A percentile compares a stretch with the other conserved stretches of the same genome.
Evolutionary conservation across 2,329 filamentous ascomycete species (phyloP).

Genomic region (Didymellaceae sp.): DNA sequence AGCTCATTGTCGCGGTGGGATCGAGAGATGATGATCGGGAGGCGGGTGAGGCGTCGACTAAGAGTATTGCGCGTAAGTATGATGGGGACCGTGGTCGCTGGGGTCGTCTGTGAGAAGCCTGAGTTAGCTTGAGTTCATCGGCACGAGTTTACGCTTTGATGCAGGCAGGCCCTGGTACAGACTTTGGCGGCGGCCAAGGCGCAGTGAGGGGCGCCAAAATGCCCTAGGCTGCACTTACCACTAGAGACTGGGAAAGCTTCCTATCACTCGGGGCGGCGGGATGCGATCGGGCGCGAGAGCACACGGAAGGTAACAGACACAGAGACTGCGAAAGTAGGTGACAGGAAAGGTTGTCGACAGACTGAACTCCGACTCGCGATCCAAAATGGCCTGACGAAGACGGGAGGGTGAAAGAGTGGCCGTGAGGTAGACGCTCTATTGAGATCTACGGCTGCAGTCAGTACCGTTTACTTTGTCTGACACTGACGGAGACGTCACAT

Average conservation of each 20-base stretch:
- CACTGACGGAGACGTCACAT: slow-evolving; percentile 39
- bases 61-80: slow-evolving; percentile 42
- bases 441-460: slow-evolving; percentile 25
- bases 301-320: slow-evolving; percentile 30
- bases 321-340: slow-evolving; percentile 32
- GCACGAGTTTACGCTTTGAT: slow-evolving; percentile 7
- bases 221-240: slow-evolving; percentile 40
- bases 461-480: slow-evolving; percentile 27
- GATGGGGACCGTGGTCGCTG: slow-evolving; percentile 32
- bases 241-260: slow-evolving; percentile 20
- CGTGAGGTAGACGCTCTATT: slow-evolving; percentile 30
- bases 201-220: slow-evolving; percentile 11
- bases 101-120: slow-evolving; percentile 30
- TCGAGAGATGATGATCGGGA: slow-evolving; percentile 27
- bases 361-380: slow-evolving; percentile 40
- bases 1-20: slow-evolving; percentile 62
- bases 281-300: slow-evolving; percentile 23
- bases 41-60: slow-evolving; percentile 22
- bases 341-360: slow-evolving; percentile 41
- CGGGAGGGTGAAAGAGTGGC: slow-evolving; percentile 41
- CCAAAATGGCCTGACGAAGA: slow-evolving; percentile 25
- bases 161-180: too few species aligned
- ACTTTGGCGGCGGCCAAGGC: slow-evolving; percentile 10
- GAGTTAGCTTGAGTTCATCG: slow-evolving; percentile 37
- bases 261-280: slow-evolving; percentile 26